A percentile compares a stretch with the other conserved stretches of the same genome.
Evolutionary conservation across 257 asterid species (phyloP).

Genomic region (Solanum tacnaense): DNA sequence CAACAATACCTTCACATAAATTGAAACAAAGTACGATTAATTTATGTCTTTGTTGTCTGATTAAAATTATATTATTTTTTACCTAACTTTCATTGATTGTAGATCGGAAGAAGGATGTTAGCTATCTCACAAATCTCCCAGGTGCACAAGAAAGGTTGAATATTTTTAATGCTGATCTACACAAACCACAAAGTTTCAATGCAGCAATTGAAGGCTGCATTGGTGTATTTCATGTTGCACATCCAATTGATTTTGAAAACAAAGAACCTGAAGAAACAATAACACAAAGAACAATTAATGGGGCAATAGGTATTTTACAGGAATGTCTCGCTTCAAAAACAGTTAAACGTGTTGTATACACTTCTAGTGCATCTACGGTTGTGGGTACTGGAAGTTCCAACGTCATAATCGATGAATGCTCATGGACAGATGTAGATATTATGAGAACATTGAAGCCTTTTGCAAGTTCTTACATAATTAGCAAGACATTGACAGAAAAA

Average conservation of each 20-base stretch:
- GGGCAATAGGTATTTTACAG: constrained; percentile 25
- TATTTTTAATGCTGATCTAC: no score
- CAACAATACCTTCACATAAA: no score
- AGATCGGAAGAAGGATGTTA: no score
- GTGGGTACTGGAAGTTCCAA: neutral
- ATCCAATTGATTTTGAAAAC: neutral
- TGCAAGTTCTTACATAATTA: constrained; percentile 24
- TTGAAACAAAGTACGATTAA: no score
- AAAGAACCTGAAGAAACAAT: constrained; percentile 34
- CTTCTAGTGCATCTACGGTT: constrained; percentile 33
- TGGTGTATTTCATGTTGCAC: no score
- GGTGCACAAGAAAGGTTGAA: no score
- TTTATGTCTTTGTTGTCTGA: no score
- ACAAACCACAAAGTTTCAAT: no score
- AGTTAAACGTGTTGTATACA: constrained; percentile 35
- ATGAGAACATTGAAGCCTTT: neutral
- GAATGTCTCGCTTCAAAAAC: constrained; percentile 27
- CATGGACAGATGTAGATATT: constrained; percentile 22
- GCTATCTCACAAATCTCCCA: no score
- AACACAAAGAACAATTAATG: constrained; percentile 10
- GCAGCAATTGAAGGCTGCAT: no score
- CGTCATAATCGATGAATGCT: constrained; percentile 16
- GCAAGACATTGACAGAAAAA: constrained; percentile 39
- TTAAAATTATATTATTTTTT: no score
- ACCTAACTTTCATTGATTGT: no score